Percentiles rank a stretch among this genome's conserved stretches.
These are phyloP conservation scores for Solanum rostratum DNA, from an alignment of 257 asterid species.

Conservation along the genomic window DNA sequence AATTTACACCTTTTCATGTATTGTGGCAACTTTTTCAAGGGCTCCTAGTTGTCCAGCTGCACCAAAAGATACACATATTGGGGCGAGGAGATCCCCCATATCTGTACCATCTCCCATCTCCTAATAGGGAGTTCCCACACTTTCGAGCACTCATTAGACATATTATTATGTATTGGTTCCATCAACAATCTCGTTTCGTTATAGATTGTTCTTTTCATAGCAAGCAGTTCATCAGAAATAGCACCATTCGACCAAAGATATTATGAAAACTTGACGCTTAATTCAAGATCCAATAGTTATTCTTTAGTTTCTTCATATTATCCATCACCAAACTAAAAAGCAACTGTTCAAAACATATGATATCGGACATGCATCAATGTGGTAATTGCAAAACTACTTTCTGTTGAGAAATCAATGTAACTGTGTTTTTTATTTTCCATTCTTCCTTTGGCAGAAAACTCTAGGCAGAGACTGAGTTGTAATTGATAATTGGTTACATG, in stretches of 20 bases:
- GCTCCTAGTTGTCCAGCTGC: neutral
- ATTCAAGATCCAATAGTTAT: conserved; percentile 2
- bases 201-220: conserved; percentile 8
- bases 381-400: neutral
- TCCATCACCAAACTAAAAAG: neutral
- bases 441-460: neutral
- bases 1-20: neutral
- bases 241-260: conserved; percentile 19
- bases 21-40: neutral
- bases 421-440: neutral
- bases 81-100: neutral
- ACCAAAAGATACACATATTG: neutral
- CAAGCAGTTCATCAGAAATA: conserved; percentile 12
- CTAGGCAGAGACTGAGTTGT: neutral
- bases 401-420: neutral
- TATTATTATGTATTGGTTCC: neutral
- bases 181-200: neutral
- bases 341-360: neutral
- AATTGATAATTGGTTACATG: neutral
- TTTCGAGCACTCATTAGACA: neutral
- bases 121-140: neutral
- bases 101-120: conserved; percentile 8
- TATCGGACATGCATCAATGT: neutral
- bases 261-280: neutral
- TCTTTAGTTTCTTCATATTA: neutral